phyloP scores from a whole-genome alignment of 2,329 filamentous ascomycete genomes.

The Talaromyces sp. region DNA sequence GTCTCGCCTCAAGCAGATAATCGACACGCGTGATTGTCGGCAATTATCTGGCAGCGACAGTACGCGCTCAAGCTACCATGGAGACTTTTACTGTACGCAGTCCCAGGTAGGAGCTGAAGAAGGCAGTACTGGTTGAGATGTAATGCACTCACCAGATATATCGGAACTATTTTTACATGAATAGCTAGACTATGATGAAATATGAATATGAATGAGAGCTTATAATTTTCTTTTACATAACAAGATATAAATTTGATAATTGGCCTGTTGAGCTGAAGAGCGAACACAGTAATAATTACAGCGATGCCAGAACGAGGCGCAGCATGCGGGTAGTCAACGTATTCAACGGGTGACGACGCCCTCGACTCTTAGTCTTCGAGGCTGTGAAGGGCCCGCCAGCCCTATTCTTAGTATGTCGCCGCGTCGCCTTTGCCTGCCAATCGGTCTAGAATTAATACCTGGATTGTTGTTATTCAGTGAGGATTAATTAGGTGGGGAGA shows the following conservation, averaged over 20 bases:
- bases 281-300: background rate
- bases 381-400: background rate
- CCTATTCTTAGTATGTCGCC: background rate
- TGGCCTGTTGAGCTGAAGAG: no score
- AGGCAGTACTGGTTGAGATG: background rate
- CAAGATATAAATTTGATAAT: background rate
- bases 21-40: background rate
- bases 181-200: background rate
- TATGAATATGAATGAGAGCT: background rate
- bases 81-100: background rate
- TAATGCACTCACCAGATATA: background rate
- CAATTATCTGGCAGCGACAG: background rate
- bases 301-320: background rate
- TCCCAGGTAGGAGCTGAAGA: background rate
- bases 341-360: background rate
- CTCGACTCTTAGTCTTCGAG: background rate
- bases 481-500: background rate
- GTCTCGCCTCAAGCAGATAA: background rate
- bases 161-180: background rate
- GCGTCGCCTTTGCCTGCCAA: background rate
- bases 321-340: no score
- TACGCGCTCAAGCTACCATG: background rate
- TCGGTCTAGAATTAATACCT: background rate
- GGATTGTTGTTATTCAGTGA: background rate
- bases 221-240: background rate